A percentile compares a stretch with the other conserved stretches of the same genome.
Evolutionary conservation across 31 red algal genomes (phyloP).

Genomic region (Pterothamnion heteromorphum): DNA sequence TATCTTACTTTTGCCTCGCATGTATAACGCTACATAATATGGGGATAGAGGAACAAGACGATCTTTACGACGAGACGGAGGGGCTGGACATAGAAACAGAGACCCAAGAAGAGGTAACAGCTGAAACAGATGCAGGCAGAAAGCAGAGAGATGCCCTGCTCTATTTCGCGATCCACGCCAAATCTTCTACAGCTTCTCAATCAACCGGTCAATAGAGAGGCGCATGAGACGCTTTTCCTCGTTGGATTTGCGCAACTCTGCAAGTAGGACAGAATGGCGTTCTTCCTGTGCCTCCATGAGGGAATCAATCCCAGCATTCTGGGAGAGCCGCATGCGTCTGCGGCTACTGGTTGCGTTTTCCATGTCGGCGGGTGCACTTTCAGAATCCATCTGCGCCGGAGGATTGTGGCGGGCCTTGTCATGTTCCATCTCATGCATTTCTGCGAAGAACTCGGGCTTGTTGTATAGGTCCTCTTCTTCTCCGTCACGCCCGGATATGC

Average conservation of each 20-base stretch:
- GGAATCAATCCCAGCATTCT: not conserved
- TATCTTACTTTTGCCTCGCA: not conserved
- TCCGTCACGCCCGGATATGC: conserved; percentile 25
- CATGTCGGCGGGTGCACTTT: not conserved
- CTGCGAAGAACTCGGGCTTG: conserved; percentile 11
- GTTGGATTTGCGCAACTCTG: not conserved
- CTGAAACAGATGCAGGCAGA: conserved; percentile 3
- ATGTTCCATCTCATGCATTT: conserved; percentile 44
- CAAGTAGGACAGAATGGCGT: not conserved
- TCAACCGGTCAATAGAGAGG: not conserved
- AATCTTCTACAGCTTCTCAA: conserved; percentile 28
- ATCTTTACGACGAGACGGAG: not conserved
- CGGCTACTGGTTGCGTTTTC: not conserved
- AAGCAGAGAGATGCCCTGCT: conserved; percentile 34
- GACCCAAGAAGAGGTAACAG: not conserved
- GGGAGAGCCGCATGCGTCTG: not conserved
- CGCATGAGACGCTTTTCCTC: not conserved
- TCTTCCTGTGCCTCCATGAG: not conserved
- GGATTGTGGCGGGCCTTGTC: conserved; percentile 40
- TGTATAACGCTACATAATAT: not conserved
- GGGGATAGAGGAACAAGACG: not conserved
- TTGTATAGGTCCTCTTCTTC: conserved; percentile 43
- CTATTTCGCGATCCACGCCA: not conserved
- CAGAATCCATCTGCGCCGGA: not conserved
- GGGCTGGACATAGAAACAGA: not conserved